These are phyloP conservation scores for Paulownia fortunei DNA, from an alignment of 257 asterid genomes.

Conservation along the genomic window DNA sequence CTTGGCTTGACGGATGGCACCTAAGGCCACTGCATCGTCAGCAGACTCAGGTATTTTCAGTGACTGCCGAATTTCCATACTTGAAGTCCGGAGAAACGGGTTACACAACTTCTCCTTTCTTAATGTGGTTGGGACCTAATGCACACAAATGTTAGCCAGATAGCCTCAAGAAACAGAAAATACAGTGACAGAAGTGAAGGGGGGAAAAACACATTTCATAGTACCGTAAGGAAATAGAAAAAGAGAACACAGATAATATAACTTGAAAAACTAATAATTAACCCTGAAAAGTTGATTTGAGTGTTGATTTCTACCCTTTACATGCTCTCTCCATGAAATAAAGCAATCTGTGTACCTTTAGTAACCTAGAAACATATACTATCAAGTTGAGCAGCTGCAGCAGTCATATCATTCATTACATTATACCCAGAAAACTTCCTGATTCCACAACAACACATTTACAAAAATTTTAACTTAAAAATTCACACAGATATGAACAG, in stretches of 20 bases:
- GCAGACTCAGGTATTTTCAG: slow-evolving; percentile 70
- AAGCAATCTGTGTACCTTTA: not conserved
- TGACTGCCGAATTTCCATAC: slow-evolving; percentile 74
- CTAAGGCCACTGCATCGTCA: slow-evolving; percentile 76
- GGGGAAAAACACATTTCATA: not conserved
- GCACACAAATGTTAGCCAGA: slow-evolving; percentile 24
- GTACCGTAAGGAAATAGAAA: not conserved
- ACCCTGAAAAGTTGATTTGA: slow-evolving; percentile 2
- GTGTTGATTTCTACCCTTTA: not conserved
- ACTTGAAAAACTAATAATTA: not conserved
- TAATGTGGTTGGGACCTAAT: slow-evolving; percentile 83
- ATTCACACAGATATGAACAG: not conserved
- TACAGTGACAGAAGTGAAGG: not conserved
- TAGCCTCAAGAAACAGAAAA: not conserved
- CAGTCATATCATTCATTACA: not conserved
- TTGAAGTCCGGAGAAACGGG: slow-evolving; percentile 93
- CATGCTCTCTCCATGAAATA: not conserved
- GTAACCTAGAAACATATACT: not conserved
- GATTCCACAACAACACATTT: not conserved
- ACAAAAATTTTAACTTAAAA: not conserved
- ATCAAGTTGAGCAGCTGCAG: slow-evolving; percentile 8
- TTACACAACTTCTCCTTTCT: slow-evolving; percentile 80
- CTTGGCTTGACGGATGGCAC: slow-evolving; percentile 80
- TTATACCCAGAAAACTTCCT: not conserved
- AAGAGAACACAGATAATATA: not conserved